Evolutionary conservation across 208 protist species (phyloP).

Genomic region (Leishmania aethiopica): DNA sequence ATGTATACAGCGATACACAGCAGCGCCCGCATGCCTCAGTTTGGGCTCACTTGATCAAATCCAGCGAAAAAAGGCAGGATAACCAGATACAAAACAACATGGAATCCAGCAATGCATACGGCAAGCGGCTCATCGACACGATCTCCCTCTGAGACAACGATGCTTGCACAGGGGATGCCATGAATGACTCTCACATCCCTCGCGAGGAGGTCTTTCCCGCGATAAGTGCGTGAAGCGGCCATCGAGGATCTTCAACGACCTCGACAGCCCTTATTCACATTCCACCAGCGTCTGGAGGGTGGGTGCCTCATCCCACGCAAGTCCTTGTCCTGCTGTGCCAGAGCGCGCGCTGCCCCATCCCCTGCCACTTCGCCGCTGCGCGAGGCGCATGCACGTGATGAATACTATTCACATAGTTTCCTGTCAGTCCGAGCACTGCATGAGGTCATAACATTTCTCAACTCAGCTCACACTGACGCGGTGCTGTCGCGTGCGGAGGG

Average conservation of each 20-base stretch:
- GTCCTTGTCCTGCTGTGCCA: conserved; percentile 20
- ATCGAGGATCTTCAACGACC: too few species aligned
- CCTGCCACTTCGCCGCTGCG: not conserved
- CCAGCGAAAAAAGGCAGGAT: too few species aligned
- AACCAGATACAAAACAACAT: too few species aligned
- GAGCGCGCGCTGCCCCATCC: not conserved
- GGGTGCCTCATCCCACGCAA: not conserved
- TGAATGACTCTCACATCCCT: too few species aligned
- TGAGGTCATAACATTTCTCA: conserved; percentile 14
- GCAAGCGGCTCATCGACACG: too few species aligned
- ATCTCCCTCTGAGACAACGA: too few species aligned
- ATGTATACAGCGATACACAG: too few species aligned
- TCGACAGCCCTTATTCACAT: too few species aligned
- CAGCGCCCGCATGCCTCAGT: too few species aligned
- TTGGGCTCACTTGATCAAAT: too few species aligned
- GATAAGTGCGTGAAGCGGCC: too few species aligned
- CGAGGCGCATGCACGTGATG: conserved; percentile 10
- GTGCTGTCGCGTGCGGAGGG: not conserved
- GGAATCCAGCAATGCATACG: accelerated
- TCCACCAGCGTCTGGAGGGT: not conserved
- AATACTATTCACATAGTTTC: conserved; percentile 25
- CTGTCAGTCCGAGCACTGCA: conserved; percentile 23
- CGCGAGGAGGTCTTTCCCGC: too few species aligned
- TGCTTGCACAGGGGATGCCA: accelerated
- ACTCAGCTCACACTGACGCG: conserved; percentile 16